Percentiles rank a stretch among this genome's conserved stretches.
These are phyloP conservation scores for Colletotrichum costaricense DNA, from an alignment of 2,329 filamentous ascomycete species.

Conservation along the genomic window DNA sequence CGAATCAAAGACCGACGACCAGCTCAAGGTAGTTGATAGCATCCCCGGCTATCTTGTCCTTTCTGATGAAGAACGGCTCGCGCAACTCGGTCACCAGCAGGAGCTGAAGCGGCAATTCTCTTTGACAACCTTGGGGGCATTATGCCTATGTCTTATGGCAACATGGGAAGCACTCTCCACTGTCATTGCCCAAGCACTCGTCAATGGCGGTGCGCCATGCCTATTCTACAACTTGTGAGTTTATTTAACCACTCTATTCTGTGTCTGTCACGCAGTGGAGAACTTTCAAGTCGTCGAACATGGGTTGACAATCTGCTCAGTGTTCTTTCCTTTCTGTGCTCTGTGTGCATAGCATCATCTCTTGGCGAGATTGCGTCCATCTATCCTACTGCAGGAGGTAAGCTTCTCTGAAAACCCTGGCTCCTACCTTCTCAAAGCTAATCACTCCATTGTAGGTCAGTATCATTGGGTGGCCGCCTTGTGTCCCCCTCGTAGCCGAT, in stretches of 20 bases:
- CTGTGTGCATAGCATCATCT: slow-evolving; percentile 50
- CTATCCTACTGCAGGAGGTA: slow-evolving; percentile 47
- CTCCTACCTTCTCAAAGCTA: background rate
- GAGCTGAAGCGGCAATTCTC: slow-evolving; percentile 49
- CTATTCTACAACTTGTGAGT: slow-evolving; percentile 56
- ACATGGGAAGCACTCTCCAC: slow-evolving; percentile 62
- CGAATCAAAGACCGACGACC: slow-evolving; percentile 3
- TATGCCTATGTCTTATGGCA: slow-evolving; percentile 60
- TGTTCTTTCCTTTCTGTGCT: slow-evolving; percentile 53
- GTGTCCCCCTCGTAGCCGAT: slow-evolving; percentile 45
- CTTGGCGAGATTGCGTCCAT: slow-evolving; percentile 53
- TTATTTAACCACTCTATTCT: no score
- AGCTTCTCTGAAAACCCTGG: background rate
- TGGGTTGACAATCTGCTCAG: slow-evolving; percentile 39
- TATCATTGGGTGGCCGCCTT: slow-evolving; percentile 59
- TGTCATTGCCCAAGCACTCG: slow-evolving; percentile 56
- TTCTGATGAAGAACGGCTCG: slow-evolving; percentile 39
- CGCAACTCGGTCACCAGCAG: slow-evolving; percentile 42
- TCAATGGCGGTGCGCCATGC: slow-evolving; percentile 57
- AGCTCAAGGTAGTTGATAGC: background rate
- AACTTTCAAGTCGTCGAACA: background rate
- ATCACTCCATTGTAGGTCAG: slow-evolving; percentile 45
- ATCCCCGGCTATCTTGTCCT: background rate
- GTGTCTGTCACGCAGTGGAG: no score
- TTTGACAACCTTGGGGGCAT: slow-evolving; percentile 54